Evolutionary conservation across 495 filamentous ascomycete species (phyloP).

Genomic region (Xylaria cubensis): DNA sequence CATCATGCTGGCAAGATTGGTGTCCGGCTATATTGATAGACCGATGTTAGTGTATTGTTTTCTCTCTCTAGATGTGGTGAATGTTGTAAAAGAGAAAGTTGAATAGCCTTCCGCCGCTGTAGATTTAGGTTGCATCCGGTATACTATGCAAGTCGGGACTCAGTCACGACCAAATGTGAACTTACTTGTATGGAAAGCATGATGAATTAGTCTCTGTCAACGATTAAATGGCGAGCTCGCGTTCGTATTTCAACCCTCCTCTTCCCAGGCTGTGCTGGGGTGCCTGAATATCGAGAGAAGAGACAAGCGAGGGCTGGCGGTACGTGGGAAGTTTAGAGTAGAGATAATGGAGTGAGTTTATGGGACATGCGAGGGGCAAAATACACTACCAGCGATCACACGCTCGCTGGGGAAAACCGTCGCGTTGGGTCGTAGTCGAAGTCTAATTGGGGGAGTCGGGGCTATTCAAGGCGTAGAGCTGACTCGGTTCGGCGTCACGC

Average conservation of each 20-base stretch:
- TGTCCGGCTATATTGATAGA: slow-evolving; percentile 38
- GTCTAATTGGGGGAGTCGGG: background rate
- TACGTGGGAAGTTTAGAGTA: background rate
- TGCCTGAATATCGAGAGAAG: background rate
- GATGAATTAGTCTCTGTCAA: background rate
- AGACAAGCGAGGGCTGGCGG: background rate
- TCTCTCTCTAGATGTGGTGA: background rate
- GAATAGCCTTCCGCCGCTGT: background rate
- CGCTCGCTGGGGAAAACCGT: slow-evolving; percentile 6
- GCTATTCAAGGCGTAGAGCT: slow-evolving; percentile 3
- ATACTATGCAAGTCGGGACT: background rate
- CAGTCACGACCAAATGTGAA: background rate
- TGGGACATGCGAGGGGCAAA: background rate
- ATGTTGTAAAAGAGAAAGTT: background rate
- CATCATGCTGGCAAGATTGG: slow-evolving; percentile 51
- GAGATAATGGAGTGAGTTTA: background rate
- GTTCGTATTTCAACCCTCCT: background rate
- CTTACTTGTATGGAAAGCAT: slow-evolving; percentile 29
- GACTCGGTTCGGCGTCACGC: slow-evolving; percentile 21
- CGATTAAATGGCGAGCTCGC: background rate
- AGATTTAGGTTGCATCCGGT: too few relatives aligned
- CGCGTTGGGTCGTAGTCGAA: slow-evolving; percentile 25
- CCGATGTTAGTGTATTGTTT: background rate
- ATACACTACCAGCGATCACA: background rate
- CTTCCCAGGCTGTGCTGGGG: slow-evolving; percentile 7